Conservation (phyloP, 2,329 filamentous ascomycete species). For the Fusarium sp. region DNA sequence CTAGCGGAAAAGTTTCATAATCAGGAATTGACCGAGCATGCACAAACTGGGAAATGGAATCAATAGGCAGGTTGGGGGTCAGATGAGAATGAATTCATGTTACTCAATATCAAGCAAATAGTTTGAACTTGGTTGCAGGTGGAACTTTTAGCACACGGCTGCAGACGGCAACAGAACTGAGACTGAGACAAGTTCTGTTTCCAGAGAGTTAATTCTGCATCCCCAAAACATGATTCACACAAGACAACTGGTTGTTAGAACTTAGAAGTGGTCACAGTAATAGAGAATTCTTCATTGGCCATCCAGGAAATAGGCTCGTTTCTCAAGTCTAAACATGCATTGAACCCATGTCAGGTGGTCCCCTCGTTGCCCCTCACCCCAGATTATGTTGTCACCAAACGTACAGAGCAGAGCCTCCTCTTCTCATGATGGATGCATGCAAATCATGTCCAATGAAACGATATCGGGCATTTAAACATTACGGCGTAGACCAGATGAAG, state of each 20-base stretch:
- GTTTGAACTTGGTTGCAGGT: background rate
- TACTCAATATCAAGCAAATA: slow-evolving; percentile 12
- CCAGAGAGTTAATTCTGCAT: background rate
- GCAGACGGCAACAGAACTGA: background rate
- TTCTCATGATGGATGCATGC: slow-evolving; percentile 32
- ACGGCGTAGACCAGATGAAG: slow-evolving; percentile 30
- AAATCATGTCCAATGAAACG: slow-evolving; percentile 2
- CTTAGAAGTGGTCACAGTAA: slow-evolving; percentile 16
- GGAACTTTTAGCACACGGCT: background rate
- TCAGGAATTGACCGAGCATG: background rate
- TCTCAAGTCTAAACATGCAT: slow-evolving; percentile 19
- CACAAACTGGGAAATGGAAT: background rate
- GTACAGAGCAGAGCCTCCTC: slow-evolving; percentile 34
- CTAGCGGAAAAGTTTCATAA: slow-evolving; percentile 5
- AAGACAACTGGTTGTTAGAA: background rate
- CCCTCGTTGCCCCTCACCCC: slow-evolving; percentile 26
- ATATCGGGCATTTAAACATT: slow-evolving; percentile 12
- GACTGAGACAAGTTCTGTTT: slow-evolving; percentile 3
- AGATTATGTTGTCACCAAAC: slow-evolving; percentile 27
- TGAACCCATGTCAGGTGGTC: slow-evolving; percentile 29
- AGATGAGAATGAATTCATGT: slow-evolving; percentile 2
- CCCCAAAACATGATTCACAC: background rate
- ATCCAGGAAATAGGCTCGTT: background rate
- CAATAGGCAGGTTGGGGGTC: slow-evolving; percentile 13
- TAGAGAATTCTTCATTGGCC: slow-evolving; percentile 34